A percentile compares a stretch with the other conserved stretches of the same genome.
phyloP scores from a whole-genome alignment of 2,329 filamentous ascomycete species.

The Metarhizium guizhouense region DNA sequence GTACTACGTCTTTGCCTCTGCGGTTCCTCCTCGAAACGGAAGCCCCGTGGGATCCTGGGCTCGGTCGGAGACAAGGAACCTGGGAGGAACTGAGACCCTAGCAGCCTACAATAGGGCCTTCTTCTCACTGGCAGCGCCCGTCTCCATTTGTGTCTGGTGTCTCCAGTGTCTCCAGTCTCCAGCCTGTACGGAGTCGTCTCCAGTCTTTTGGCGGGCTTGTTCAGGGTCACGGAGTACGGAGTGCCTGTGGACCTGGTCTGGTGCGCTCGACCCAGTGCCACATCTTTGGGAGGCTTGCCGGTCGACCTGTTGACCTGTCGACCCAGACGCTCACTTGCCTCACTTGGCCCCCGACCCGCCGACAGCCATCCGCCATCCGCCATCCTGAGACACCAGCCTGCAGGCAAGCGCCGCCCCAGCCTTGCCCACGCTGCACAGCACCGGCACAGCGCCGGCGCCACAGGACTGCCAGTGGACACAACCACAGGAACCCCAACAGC shows the following conservation, averaged over 20 bases:
- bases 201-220: background rate
- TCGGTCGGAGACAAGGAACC: slow-evolving; percentile 9
- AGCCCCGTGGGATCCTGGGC: slow-evolving; percentile 7
- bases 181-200: background rate
- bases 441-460: background rate
- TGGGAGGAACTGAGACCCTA: slow-evolving; percentile 4
- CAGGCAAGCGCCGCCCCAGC: slow-evolving; percentile 8
- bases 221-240: background rate
- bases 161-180: slow-evolving; percentile 3
- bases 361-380: slow-evolving; percentile 1
- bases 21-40: slow-evolving; percentile 9
- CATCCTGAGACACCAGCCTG: slow-evolving; percentile 8
- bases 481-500: too few species aligned
- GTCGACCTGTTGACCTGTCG: background rate
- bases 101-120: slow-evolving; percentile 1
- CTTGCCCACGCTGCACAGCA: slow-evolving; percentile 5
- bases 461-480: background rate
- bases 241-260: slow-evolving; percentile 3
- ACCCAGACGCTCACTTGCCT: background rate
- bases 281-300: background rate
- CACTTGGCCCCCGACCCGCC: slow-evolving; percentile 6
- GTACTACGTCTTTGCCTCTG: background rate
- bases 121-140: background rate
- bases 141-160: background rate
- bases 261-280: background rate